These are phyloP conservation scores for Suhomyces canberraensis DNA, from an alignment of 805 yeast genomes.

Conservation along the genomic window DNA sequence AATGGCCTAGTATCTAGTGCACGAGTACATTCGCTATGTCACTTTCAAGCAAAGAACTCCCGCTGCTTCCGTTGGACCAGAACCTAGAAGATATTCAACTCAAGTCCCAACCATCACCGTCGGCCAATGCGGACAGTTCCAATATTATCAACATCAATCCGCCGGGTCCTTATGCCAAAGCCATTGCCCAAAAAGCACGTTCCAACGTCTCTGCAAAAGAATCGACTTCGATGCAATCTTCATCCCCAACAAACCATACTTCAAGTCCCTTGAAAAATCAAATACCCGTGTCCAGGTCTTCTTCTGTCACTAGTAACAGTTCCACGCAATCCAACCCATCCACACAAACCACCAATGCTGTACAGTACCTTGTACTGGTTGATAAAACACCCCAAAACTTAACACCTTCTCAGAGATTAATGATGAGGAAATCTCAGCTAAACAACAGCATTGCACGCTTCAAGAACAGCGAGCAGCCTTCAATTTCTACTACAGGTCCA, in stretches of 20 bases:
- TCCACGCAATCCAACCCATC: conserved; percentile 4
- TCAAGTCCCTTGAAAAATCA: conserved; percentile 17
- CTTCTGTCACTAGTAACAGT: conserved; percentile 15
- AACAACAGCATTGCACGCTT: conserved; percentile 21
- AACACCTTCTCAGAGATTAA: conserved; percentile 31
- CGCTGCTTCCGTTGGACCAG: conserved; percentile 2
- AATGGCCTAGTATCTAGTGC: not conserved
- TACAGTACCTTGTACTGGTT: conserved; percentile 18
- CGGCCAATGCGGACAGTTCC: too few species aligned
- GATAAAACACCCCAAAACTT: conserved; percentile 23
- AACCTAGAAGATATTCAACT: too few species aligned
- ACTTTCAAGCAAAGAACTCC: conserved; percentile 5
- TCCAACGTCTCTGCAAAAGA: too few species aligned
- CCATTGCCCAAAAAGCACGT: too few species aligned
- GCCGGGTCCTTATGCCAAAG: too few species aligned
- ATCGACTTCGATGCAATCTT: too few species aligned
- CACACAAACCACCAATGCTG: conserved; percentile 1
- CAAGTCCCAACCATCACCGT: too few species aligned
- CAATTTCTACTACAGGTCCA: not conserved
- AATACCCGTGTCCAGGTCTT: conserved; percentile 12
- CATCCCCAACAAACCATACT: conserved; percentile 1
- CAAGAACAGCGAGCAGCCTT: conserved; percentile 9
- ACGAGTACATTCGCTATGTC: conserved; percentile 1
- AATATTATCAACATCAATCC: too few species aligned
- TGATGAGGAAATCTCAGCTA: conserved; percentile 22